Conservation (phyloP, 441 rosid genomes). For the Bruguiera hainesii region DNA sequence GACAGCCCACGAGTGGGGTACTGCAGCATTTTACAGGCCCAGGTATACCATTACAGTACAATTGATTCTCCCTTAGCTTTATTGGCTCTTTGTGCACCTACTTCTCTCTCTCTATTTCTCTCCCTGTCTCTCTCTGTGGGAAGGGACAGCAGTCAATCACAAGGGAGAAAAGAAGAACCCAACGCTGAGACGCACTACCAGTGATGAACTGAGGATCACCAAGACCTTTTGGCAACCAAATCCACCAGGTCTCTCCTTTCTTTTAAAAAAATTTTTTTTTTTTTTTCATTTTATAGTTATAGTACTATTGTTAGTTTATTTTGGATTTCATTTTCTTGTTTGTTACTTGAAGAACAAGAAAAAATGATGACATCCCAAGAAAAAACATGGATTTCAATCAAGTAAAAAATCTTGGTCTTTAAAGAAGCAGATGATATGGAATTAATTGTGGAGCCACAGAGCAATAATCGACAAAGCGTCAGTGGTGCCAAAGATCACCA, state of each 20-base stretch:
- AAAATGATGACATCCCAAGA: constrained; percentile 1
- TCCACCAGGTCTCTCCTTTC: not conserved
- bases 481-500: constrained; percentile 1
- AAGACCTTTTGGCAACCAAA: not conserved
- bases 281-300: not conserved
- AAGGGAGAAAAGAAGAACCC: constrained; percentile 17
- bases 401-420: not conserved
- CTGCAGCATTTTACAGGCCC: constrained; percentile 4
- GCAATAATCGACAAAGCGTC: constrained; percentile 5
- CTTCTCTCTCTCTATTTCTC: constrained; percentile 9
- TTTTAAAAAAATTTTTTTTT: no score
- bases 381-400: constrained; percentile 8
- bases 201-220: constrained; percentile 4
- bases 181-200: constrained; percentile 15
- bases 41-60: not conserved
- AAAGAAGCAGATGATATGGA: constrained; percentile 1
- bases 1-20: constrained; percentile 18
- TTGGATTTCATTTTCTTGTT: not conserved
- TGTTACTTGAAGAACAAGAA: constrained; percentile 7
- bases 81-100: constrained; percentile 21
- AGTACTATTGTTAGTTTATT: not conserved
- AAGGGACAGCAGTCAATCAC: constrained; percentile 21
- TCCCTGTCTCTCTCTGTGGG: no score
- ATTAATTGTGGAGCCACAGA: constrained; percentile 30
- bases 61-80: not conserved